These are phyloP conservation scores for Ophiocordyceps camponoti-rufipedis DNA, from an alignment of 2,329 filamentous ascomycete genomes.

Conservation along the genomic window DNA sequence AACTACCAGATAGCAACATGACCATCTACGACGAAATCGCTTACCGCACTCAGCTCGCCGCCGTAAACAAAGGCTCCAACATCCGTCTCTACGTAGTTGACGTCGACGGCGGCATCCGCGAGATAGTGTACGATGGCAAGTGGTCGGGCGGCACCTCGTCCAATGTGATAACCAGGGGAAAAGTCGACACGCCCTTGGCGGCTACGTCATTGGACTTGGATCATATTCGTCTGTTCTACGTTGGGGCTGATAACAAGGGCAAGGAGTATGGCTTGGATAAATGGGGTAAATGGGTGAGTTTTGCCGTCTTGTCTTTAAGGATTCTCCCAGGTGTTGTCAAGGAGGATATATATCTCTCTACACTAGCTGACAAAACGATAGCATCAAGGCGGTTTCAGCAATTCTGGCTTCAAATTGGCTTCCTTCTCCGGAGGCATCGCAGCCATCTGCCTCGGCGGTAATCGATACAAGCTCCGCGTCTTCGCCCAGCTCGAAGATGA, in stretches of 20 bases:
- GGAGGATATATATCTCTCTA: too few relatives aligned
- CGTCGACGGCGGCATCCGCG: neutral
- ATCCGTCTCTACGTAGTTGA: neutral
- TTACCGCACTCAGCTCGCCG: neutral
- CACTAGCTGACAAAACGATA: neutral
- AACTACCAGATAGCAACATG: too few relatives aligned
- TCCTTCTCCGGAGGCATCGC: neutral
- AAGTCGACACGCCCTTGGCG: neutral
- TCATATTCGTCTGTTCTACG: neutral
- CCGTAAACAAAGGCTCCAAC: neutral
- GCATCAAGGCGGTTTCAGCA: neutral
- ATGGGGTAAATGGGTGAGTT: neutral
- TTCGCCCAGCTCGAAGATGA: neutral
- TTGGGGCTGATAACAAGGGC: neutral
- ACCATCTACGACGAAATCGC: neutral
- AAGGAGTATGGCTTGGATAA: too few relatives aligned
- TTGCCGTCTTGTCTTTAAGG: too few relatives aligned
- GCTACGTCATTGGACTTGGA: neutral
- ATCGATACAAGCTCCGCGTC: neutral
- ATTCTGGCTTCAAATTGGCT: neutral
- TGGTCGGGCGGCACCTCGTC: slow-evolving; percentile 1
- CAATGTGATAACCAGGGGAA: neutral
- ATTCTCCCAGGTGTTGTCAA: too few relatives aligned
- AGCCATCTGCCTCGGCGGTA: neutral
- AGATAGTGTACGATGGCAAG: neutral